Percentiles rank a stretch among this genome's conserved stretches.
phyloP scores from a whole-genome alignment of 1,284 basidiomycete species.

The Pterula multifida region DNA sequence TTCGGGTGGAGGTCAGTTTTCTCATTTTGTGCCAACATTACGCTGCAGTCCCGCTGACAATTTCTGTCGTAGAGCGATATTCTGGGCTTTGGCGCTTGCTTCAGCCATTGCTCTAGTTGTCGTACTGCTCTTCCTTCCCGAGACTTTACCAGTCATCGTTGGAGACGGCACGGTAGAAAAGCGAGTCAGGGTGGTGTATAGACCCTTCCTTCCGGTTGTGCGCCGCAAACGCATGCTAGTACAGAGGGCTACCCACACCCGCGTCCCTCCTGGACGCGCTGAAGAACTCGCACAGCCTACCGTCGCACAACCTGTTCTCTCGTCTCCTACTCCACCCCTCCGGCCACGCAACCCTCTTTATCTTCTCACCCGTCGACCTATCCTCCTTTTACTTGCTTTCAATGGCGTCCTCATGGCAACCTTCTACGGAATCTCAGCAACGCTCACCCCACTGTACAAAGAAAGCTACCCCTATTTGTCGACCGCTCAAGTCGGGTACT shows the following conservation, averaged over 20 bases:
- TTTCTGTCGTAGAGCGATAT: slow-evolving; percentile 68
- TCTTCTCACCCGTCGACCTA: slow-evolving; percentile 45
- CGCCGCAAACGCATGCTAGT: not conserved
- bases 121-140: slow-evolving; percentile 38
- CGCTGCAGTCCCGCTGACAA: slow-evolving; percentile 25
- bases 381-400: slow-evolving; percentile 45
- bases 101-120: slow-evolving; percentile 37
- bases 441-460: slow-evolving; percentile 53
- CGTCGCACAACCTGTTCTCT: not conserved
- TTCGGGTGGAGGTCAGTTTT: not conserved
- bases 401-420: slow-evolving; percentile 48
- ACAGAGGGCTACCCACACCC: too few relatives aligned
- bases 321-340: not conserved
- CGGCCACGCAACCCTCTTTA: slow-evolving; percentile 43
- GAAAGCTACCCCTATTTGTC: slow-evolving; percentile 45
- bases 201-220: not conserved
- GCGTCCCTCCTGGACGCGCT: too few relatives aligned
- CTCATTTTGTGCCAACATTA: not conserved
- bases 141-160: slow-evolving; percentile 45
- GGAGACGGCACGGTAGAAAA: slow-evolving; percentile 40
- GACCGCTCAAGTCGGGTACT: slow-evolving; percentile 56
- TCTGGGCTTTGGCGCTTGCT: slow-evolving; percentile 67
- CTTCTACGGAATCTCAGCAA: slow-evolving; percentile 54
- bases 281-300: too few relatives aligned
- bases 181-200: not conserved